Evolutionary conservation across 1,284 basidiomycete genomes (phyloP).

Genomic region (Athelia psychrophila): DNA sequence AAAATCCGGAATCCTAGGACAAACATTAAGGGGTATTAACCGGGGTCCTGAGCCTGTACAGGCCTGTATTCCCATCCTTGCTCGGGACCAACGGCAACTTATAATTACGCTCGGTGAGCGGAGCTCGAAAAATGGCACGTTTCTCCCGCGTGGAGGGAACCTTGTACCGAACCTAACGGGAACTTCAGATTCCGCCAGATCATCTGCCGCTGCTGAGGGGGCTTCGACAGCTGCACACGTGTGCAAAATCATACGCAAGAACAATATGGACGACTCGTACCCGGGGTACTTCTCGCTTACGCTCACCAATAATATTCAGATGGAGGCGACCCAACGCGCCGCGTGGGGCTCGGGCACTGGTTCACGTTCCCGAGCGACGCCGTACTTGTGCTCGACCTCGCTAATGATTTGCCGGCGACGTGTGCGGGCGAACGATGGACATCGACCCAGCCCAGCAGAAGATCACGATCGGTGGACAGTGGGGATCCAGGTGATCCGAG

Average conservation of each 20-base stretch:
- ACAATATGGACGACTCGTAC: conserved; percentile 60
- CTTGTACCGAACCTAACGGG: no score
- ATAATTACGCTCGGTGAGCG: no score
- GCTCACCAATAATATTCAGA: conserved; percentile 52
- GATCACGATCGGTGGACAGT: conserved; percentile 57
- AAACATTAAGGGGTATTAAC: no score
- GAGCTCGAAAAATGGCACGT: no score
- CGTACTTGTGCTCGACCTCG: conserved; percentile 65
- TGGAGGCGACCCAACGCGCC: conserved; percentile 71
- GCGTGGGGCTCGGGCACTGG: conserved; percentile 58
- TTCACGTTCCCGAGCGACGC: conserved; percentile 65
- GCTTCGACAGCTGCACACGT: conserved; percentile 62
- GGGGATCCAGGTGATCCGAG: conserved; percentile 61
- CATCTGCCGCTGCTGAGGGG: conserved; percentile 56
- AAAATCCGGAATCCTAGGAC: no score
- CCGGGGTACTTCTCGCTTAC: conserved; percentile 64
- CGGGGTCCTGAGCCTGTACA: no score
- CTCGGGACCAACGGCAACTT: no score
- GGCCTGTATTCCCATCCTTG: no score
- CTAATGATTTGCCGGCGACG: conserved; percentile 60
- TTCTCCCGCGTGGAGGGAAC: no score
- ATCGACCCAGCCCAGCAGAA: conserved; percentile 55
- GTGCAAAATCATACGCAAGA: conserved; percentile 57
- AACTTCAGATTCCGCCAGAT: no score
- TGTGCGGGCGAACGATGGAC: conserved; percentile 58